Conservation (phyloP, 176 grass and related monocot genomes). For the Saccharum spontaneum region DNA sequence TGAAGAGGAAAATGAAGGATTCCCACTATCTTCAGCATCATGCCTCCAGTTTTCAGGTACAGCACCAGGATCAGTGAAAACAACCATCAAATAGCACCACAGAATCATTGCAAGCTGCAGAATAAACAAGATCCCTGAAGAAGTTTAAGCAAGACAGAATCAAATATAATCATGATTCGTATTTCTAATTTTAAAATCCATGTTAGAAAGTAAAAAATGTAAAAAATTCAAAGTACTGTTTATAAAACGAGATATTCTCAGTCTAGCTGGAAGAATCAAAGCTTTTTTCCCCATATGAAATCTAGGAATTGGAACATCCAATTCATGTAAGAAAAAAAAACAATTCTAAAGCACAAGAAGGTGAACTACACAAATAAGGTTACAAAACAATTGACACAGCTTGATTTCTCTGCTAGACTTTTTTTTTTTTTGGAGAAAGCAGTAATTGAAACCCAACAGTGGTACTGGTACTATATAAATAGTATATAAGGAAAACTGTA, state of each 20-base stretch:
- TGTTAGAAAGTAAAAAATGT: constrained; percentile 18
- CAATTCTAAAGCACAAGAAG: not conserved
- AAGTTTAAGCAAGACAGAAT: constrained; percentile 51
- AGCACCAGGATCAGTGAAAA: constrained; percentile 79
- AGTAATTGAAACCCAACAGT: not conserved
- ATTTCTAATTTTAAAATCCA: constrained; percentile 36
- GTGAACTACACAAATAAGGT: not conserved
- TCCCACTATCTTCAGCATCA: constrained; percentile 46
- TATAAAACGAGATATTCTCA: constrained; percentile 9
- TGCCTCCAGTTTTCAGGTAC: constrained; percentile 81
- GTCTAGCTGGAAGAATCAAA: not conserved
- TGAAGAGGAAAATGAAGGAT: constrained; percentile 44
- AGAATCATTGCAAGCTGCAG: constrained; percentile 85
- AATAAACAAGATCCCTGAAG: constrained; percentile 75
- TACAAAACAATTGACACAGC: not conserved
- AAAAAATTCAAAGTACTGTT: not conserved
- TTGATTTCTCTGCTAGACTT: not conserved
- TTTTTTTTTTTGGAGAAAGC: not conserved
- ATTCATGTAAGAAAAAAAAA: not conserved
- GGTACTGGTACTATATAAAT: not conserved
- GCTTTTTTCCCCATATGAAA: not conserved
- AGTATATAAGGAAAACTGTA: not conserved
- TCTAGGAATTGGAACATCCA: not conserved
- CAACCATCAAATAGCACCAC: constrained; percentile 83
- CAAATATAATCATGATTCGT: constrained; percentile 27